Evolutionary conservation across 2,329 filamentous ascomycete species (phyloP).

Genomic region (Pestalotiopsis sp.): DNA sequence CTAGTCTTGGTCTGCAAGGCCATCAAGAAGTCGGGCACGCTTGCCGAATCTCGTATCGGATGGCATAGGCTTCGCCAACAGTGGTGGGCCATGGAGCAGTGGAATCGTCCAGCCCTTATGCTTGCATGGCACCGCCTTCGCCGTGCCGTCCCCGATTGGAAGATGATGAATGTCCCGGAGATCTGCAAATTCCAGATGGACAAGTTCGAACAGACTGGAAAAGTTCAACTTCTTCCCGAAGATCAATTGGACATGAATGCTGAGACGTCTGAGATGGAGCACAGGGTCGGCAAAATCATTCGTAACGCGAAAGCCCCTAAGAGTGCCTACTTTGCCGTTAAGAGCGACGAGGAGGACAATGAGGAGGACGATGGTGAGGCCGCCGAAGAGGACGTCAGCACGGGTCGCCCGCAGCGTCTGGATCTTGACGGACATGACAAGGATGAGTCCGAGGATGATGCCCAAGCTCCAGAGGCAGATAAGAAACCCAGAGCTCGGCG

Average conservation of each 20-base stretch:
- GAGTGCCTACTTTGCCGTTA: slow-evolving; percentile 18
- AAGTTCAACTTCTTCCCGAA: slow-evolving; percentile 22
- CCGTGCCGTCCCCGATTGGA: slow-evolving; percentile 22
- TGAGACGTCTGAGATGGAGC: slow-evolving; percentile 26
- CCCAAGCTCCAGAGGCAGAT: slow-evolving; percentile 24
- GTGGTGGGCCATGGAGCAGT: slow-evolving; percentile 15
- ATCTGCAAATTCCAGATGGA: slow-evolving; percentile 20
- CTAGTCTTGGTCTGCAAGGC: slow-evolving; percentile 26
- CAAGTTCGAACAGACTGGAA: slow-evolving; percentile 21
- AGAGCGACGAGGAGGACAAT: slow-evolving; percentile 24
- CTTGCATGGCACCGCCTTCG: slow-evolving; percentile 31
- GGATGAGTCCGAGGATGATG: slow-evolving; percentile 1
- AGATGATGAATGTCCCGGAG: slow-evolving; percentile 23
- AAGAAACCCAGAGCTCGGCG: slow-evolving; percentile 4
- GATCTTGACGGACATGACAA: not conserved
- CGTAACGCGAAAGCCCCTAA: slow-evolving; percentile 16
- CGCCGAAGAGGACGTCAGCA: not conserved
- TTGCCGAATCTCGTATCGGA: slow-evolving; percentile 29
- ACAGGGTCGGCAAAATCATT: slow-evolving; percentile 24
- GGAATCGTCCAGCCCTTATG: slow-evolving; percentile 27
- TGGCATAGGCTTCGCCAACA: slow-evolving; percentile 25
- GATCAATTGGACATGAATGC: slow-evolving; percentile 21
- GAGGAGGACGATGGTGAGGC: slow-evolving; percentile 20
- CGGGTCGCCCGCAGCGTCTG: not conserved
- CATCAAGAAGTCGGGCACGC: slow-evolving; percentile 22